These are phyloP conservation scores for Xylariaceae sp. DNA, from an alignment of 2,329 filamentous ascomycete species.

Conservation along the genomic window DNA sequence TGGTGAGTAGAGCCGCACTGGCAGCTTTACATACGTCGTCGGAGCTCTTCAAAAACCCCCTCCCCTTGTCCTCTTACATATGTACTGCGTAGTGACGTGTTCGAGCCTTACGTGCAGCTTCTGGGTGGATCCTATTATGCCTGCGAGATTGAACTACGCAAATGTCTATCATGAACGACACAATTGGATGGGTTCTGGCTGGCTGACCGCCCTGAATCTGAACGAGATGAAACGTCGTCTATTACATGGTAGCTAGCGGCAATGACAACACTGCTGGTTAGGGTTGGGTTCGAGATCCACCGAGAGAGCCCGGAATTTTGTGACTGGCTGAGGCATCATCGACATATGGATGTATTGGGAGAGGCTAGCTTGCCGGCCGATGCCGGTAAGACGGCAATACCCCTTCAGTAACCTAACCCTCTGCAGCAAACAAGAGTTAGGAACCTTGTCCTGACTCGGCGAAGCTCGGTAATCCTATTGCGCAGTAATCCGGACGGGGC, in stretches of 20 bases:
- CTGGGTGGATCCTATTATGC: background rate
- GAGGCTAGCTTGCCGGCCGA: slow-evolving; percentile 18
- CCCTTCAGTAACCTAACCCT: slow-evolving; percentile 25
- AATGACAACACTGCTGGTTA: background rate
- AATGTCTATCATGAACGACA: background rate
- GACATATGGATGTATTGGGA: no score
- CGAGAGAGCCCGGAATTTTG: slow-evolving; percentile 6
- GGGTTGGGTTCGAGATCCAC: background rate
- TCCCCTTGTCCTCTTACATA: slow-evolving; percentile 7
- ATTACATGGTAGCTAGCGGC: background rate
- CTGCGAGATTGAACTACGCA: background rate
- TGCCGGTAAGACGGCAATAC: slow-evolving; percentile 9
- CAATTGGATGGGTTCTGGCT: background rate
- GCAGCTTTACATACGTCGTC: background rate
- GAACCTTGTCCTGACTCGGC: slow-evolving; percentile 6
- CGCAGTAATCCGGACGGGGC: slow-evolving; percentile 1
- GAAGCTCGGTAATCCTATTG: slow-evolving; percentile 19
- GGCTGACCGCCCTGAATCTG: background rate
- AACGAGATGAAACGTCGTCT: background rate
- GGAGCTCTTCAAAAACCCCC: slow-evolving; percentile 8
- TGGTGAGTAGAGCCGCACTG: slow-evolving; percentile 10
- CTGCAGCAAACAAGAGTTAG: slow-evolving; percentile 7
- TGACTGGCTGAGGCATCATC: slow-evolving; percentile 10
- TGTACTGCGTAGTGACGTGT: slow-evolving; percentile 27
- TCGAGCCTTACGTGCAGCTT: slow-evolving; percentile 5